phyloP scores from a whole-genome alignment of 2,329 filamentous ascomycete species.

The Colletotrichum gigasporum region DNA sequence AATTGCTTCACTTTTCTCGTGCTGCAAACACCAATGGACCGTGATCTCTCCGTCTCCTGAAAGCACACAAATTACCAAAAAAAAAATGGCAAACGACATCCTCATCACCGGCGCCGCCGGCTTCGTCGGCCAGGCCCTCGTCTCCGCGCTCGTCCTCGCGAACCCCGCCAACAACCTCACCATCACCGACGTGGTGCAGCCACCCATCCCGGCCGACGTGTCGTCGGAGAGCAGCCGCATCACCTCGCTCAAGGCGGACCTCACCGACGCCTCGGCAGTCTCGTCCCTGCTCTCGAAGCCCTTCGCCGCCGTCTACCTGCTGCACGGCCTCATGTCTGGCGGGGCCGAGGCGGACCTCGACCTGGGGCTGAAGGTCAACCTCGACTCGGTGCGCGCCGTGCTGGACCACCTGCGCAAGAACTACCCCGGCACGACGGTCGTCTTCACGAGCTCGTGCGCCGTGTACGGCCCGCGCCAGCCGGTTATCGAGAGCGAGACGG shows the following conservation, averaged over 20 bases:
- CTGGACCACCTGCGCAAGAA: slow-evolving; percentile 60
- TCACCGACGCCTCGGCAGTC: slow-evolving; percentile 44
- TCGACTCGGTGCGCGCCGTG: slow-evolving; percentile 63
- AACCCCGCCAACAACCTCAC: slow-evolving; percentile 52
- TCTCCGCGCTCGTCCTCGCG: slow-evolving; percentile 61
- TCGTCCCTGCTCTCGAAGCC: slow-evolving; percentile 39
- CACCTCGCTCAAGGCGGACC: slow-evolving; percentile 39
- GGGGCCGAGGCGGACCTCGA: slow-evolving; percentile 68
- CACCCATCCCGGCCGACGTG: slow-evolving; percentile 55
- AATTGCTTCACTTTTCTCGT: too few species aligned
- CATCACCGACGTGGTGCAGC: slow-evolving; percentile 65
- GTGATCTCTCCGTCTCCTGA: too few species aligned
- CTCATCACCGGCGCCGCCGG: slow-evolving; percentile 73
- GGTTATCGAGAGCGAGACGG: slow-evolving; percentile 50
- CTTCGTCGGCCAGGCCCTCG: slow-evolving; percentile 71
- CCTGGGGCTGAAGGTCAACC: slow-evolving; percentile 64
- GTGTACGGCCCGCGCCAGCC: slow-evolving; percentile 60
- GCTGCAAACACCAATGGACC: too few species aligned
- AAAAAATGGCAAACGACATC: slow-evolving; percentile 45
- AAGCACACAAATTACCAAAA: background rate
- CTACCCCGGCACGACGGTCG: slow-evolving; percentile 59
- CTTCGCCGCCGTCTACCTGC: slow-evolving; percentile 62
- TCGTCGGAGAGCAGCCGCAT: slow-evolving; percentile 36
- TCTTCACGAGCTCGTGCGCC: slow-evolving; percentile 69
- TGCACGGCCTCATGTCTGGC: slow-evolving; percentile 73